Evolutionary conservation across 169 alveolate genomes (phyloP).

Genomic region (Perkinsus marinus): DNA sequence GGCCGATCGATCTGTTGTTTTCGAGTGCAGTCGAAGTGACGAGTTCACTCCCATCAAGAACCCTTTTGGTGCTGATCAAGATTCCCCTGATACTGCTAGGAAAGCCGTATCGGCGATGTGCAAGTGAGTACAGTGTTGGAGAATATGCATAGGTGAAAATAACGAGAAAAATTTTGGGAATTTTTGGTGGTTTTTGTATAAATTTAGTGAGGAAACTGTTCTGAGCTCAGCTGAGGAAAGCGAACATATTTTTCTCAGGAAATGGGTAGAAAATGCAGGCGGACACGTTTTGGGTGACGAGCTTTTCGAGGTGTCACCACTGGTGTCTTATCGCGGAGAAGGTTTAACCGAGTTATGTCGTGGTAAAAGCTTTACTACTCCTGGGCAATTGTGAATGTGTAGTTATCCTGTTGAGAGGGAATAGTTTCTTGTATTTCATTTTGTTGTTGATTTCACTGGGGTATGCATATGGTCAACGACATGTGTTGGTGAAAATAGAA

Average conservation of each 20-base stretch:
- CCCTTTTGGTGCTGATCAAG: constrained; percentile 32
- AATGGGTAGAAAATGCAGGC: not conserved
- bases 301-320: constrained; percentile 14
- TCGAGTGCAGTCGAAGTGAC: constrained; percentile 23
- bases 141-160: no score
- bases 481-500: no score
- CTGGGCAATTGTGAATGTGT: not conserved
- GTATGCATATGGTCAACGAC: no score
- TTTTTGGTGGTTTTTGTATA: not conserved
- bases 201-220: no score
- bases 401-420: no score
- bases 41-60: constrained; percentile 51
- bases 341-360: not conserved
- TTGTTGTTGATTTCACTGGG: no score
- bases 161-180: no score
- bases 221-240: no score
- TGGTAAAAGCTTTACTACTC: not conserved
- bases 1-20: constrained; percentile 14
- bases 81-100: constrained; percentile 30
- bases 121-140: not conserved
- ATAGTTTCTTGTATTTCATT: no score
- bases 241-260: not conserved
- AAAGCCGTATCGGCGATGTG: not conserved
- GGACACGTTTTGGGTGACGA: not conserved
- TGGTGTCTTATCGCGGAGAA: constrained; percentile 22